Percentiles rank a stretch among this genome's conserved stretches.
Conservation (phyloP, 805 yeast species). For the Alloascoidea africana region DNA sequence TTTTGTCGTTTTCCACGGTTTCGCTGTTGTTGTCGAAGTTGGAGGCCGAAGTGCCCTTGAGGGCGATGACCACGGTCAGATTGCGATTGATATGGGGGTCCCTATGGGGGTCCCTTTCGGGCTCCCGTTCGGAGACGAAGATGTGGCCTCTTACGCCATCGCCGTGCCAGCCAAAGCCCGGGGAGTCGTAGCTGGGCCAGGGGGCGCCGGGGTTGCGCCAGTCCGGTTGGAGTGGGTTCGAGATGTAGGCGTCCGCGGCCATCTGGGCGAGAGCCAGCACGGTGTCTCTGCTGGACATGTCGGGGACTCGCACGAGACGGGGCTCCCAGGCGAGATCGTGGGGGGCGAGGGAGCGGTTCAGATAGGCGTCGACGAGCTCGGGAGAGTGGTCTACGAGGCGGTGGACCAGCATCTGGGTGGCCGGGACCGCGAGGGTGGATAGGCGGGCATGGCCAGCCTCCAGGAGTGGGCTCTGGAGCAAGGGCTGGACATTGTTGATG, state of each 20-base stretch:
- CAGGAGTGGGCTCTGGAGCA: too few relatives aligned
- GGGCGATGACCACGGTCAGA: slow-evolving; percentile 51
- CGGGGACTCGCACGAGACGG: slow-evolving; percentile 44
- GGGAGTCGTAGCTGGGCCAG: slow-evolving; percentile 36
- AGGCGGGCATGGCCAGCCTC: too few relatives aligned
- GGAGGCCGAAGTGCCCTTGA: slow-evolving; percentile 89
- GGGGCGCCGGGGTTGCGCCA: slow-evolving; percentile 70
- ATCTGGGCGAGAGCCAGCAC: slow-evolving; percentile 64
- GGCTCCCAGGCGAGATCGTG: slow-evolving; percentile 46
- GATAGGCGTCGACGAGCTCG: background rate
- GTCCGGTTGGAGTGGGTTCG: slow-evolving; percentile 60
- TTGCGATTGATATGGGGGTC: slow-evolving; percentile 38
- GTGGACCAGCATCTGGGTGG: too few relatives aligned
- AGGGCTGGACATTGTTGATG: too few relatives aligned
- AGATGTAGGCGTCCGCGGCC: slow-evolving; percentile 85
- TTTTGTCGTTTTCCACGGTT: slow-evolving; percentile 67
- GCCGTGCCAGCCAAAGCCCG: slow-evolving; percentile 74
- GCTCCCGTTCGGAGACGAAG: slow-evolving; percentile 28
- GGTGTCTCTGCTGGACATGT: slow-evolving; percentile 61
- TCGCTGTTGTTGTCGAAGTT: slow-evolving; percentile 38
- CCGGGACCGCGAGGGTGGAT: too few relatives aligned
- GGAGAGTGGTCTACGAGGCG: background rate
- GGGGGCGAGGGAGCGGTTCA: slow-evolving; percentile 3
- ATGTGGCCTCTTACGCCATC: slow-evolving; percentile 86
- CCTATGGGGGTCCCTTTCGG: slow-evolving; percentile 14